phyloP scores from a whole-genome alignment of 441 rosid genomes.

The Gossypium davidsonii region DNA sequence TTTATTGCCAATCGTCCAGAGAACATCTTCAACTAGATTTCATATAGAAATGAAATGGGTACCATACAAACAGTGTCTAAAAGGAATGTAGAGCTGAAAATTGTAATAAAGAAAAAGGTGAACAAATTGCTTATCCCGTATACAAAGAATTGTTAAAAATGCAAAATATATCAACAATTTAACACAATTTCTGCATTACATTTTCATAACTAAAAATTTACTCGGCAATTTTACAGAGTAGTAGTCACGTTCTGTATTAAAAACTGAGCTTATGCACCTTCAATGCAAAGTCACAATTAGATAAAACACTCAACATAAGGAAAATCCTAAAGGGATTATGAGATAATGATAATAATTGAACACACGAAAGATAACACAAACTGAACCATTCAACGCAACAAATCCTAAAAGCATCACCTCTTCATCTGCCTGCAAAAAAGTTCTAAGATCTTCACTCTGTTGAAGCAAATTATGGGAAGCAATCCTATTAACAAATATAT shows the following conservation, averaged over 20 bases:
- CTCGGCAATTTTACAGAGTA: background rate
- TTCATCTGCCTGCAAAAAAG: slow-evolving; percentile 96
- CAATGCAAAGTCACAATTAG: background rate
- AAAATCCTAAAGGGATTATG: background rate
- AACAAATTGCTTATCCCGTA: background rate
- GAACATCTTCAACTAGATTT: background rate
- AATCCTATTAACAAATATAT: slow-evolving; percentile 83
- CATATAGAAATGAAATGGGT: background rate
- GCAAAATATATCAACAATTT: background rate
- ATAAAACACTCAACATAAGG: background rate
- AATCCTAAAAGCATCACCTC: slow-evolving; percentile 46
- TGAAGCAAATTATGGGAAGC: slow-evolving; percentile 84
- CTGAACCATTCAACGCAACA: background rate
- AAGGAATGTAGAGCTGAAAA: background rate
- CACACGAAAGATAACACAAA: background rate
- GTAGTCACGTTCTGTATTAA: background rate
- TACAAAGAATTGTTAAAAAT: background rate
- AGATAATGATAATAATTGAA: background rate
- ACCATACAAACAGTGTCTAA: background rate
- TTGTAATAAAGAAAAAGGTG: background rate
- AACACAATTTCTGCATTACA: background rate
- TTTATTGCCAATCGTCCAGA: background rate
- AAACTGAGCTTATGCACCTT: background rate
- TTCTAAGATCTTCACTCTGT: slow-evolving; percentile 92
- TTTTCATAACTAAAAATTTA: background rate